Conservation (phyloP, 2,329 filamentous ascomycete genomes). For the Mollisiaceae sp. region DNA sequence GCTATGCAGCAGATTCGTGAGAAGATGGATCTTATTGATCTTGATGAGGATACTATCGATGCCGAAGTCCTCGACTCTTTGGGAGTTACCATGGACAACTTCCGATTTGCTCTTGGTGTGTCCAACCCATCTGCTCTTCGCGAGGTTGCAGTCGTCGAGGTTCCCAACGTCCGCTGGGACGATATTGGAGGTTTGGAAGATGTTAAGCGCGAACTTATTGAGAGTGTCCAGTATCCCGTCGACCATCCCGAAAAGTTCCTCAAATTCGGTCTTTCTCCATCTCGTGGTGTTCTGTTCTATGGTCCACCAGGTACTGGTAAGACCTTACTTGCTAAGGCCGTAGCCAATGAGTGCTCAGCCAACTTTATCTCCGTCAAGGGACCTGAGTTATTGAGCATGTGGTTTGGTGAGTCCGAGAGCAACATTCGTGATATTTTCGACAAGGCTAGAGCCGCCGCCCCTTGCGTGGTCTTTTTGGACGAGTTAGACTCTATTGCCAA, state of each 20-base stretch:
- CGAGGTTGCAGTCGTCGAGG: constrained; percentile 98
- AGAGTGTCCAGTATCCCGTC: constrained; percentile 98
- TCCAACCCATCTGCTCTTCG: constrained; percentile 98
- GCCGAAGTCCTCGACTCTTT: constrained; percentile 97
- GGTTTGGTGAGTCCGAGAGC: constrained; percentile 99
- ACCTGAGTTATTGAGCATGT: constrained; percentile 98
- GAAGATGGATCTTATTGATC: constrained; percentile 99
- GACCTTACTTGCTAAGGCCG: constrained; percentile 98
- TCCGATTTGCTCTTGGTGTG: constrained; percentile 96
- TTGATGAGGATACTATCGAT: constrained; percentile 98
- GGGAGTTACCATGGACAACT: constrained; percentile 99
- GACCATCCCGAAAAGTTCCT: constrained; percentile 99
- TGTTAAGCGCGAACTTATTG: constrained; percentile 99
- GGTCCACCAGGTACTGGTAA: constrained; percentile 99
- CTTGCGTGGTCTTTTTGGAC: constrained; percentile 98
- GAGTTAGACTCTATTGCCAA: constrained; percentile 99
- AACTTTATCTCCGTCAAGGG: constrained; percentile 99
- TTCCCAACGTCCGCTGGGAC: constrained; percentile 99
- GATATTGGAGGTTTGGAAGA: constrained; percentile 98
- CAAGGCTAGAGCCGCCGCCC: constrained; percentile 96
- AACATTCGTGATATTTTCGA: constrained; percentile 99
- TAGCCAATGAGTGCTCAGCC: constrained; percentile 98
- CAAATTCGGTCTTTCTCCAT: constrained; percentile 98
- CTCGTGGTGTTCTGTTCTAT: constrained; percentile 98
- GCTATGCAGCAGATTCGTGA: constrained; percentile 99